Base-by-base conservation (phyloP, 2,329 filamentous ascomycete genomes). In the Epichloe sibirici region DNA sequence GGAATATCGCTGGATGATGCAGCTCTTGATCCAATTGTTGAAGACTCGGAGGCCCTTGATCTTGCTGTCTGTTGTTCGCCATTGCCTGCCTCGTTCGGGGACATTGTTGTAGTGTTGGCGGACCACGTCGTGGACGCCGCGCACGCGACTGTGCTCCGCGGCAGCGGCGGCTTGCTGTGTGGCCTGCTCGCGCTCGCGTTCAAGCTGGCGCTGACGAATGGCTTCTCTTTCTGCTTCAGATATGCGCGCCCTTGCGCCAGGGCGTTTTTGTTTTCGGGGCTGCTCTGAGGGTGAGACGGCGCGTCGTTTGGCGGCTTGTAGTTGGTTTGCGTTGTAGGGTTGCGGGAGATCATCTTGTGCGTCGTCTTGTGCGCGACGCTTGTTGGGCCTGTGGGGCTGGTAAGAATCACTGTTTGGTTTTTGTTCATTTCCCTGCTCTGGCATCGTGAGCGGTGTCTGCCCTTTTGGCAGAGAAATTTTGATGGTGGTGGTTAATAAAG, bases 1-100 rank as follows among this genome's bases (percentile, higher is more conserved):
- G 86, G 88, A 89, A 71, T 96, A 97, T 66, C 95, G 96, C 66
- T 97, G 90, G 59, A 98, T 97, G 60, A 97, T 81, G 48, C 88
- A 91, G 65, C 89, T 95, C 75, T 98, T 98, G 71, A 98, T 81
- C 93, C 93, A 98, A 69, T 98, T 98, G 73, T 98, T 98, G 75
- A 95, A 93, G 59, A 86, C 88, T 51, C 93, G 82, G 51, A 98
- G 74, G 0, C 93, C 93, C 71, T 94, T 95, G 74, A 98, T 98
- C 62, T 88, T 86, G 68, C 88, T 95, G 63, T 95, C 90, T 6
- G 89, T 95, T 66, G 86, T 89, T 48, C 93, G 82, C 91, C 93
- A 98, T 63, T 96, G 90, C 51, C 91, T 82, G 12, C 93, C 93
- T 34, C 90, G 82, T 72, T 98, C 87, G 0, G 91, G 91, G 0